Evolutionary conservation across 768 basidiomycete species (phyloP), one percentile per base, ranked within the genome.

Genomic region (Tephrocybe rancida): DNA sequence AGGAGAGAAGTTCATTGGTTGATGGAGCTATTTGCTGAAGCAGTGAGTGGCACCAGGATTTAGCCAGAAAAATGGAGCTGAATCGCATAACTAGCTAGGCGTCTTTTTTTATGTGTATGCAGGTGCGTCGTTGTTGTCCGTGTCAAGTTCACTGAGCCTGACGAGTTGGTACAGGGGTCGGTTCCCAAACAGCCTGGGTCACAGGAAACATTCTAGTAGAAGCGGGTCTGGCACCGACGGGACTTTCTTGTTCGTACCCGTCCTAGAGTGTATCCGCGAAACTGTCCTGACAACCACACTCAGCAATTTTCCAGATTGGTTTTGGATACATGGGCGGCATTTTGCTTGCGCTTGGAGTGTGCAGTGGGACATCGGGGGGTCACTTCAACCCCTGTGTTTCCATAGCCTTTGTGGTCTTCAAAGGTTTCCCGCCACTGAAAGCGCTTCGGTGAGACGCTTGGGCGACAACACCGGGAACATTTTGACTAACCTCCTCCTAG

Each of bases 371-470:
- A 0, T 86, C 84, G 11, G 83, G 82, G 10, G 81, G 85, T 19
- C 87, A 88, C 60, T 83, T 88, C 64, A 85, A 76, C 49, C 90
- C 89, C 2, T 77, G 80, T 44, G 74, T 88, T 19, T 84, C 86
- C 3, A 70, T 87, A 43, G 67, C 77, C 7, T 68, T 78, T 38
- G 69, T 75, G 16, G 9, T 86, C 13, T 81, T 82, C 73, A 81
- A 71, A 54, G 78, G 77, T 0, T 84, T 86, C 66, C 83, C 87
- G 1, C 48, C 66, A 11, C 48, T 63, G 41, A 87, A 84, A 52
- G 85, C 79, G 3, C 42, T 69, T 24, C 70, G 80, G 86, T 85
- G 35, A 22, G 54, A 34, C 27, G 6, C 37, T 34, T n/a, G n/a
- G n/a, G 24, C 13, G 16, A 37, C 26, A 37, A 19, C 16, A 5